phyloP scores from a whole-genome alignment of 2,329 filamentous ascomycete genomes.

The Lasiodiplodia citricola region DNA sequence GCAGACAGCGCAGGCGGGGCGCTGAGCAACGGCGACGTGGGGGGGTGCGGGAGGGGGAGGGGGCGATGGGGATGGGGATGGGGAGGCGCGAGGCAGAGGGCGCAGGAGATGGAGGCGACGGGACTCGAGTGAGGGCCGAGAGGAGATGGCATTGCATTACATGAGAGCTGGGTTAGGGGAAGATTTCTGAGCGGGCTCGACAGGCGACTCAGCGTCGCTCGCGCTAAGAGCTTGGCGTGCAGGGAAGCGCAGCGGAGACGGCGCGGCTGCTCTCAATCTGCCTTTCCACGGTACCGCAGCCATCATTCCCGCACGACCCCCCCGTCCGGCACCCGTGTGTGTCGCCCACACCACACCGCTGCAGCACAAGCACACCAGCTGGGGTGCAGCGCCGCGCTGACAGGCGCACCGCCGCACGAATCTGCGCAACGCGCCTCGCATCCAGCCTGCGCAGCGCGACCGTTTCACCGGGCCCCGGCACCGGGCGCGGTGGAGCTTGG shows the following conservation, averaged over 20 bases:
- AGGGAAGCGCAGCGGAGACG: conserved; percentile 7
- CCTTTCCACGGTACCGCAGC: conserved; percentile 12
- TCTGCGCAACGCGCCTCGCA: conserved; percentile 22
- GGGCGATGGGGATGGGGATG: conserved; percentile 15
- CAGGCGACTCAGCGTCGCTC: conserved; percentile 4
- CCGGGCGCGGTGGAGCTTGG: conserved; percentile 16
- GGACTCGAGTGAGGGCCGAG: conserved; percentile 23
- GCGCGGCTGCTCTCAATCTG: conserved; percentile 23
- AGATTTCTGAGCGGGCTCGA: conserved; percentile 20
- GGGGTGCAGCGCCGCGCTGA: conserved; percentile 12
- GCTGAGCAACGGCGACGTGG: neutral
- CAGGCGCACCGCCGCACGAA: conserved; percentile 22
- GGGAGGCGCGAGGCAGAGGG: conserved; percentile 20
- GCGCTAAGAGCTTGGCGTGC: conserved; percentile 14
- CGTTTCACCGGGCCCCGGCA: conserved; percentile 15
- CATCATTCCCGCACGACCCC: conserved; percentile 17
- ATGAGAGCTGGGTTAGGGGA: conserved; percentile 25
- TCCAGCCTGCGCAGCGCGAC: conserved; percentile 8
- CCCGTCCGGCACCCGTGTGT: conserved; percentile 2
- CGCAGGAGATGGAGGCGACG: conserved; percentile 24
- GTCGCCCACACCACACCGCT: neutral
- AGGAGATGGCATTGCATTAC: conserved; percentile 22
- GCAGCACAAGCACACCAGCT: conserved; percentile 6
- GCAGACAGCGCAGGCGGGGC: neutral
- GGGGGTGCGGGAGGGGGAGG: neutral